Evolutionary conservation across 2,329 filamentous ascomycete species (phyloP), one percentile per base, ranked within the genome.

Genomic region (Colletotrichum endophyticum): DNA sequence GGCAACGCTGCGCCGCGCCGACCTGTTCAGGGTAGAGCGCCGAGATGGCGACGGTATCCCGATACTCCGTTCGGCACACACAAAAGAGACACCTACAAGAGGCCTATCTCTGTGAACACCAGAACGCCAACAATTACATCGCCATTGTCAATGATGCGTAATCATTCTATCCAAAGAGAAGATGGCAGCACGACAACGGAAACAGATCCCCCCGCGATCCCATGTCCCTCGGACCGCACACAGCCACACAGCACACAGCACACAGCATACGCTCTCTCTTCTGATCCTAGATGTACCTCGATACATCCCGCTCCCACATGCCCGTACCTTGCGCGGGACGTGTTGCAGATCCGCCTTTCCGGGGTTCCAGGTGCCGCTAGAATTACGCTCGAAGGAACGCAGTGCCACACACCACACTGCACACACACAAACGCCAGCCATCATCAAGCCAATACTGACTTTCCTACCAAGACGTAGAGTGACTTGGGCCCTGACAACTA

Each of bases 281-380:
- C 36, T 19, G 4, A 44, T 44, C 44, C 59, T 69, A 68, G 62
- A 75, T 75, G 68, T 66, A 15, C 53, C 22, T 15, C 72, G 34
- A 61, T 27, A 34, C 68, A 66, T 32, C 68, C 68, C 61, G 61
- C 68, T 66, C 69, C 59, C 67, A 72, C 67, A 75, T 72, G 70
- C 36, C 68, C 57, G 57, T 69, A 61, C 70, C 62, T 73, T 73
- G 73, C 57, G 66, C 70, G 73, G 64, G 44, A 74, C 44, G 32
- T 69, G 61, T 76, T 70, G 74, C 74, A 76, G 74, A 76, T 73
- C 73, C 70, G 63, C 44, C 72, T 61, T 76, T 53, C 73, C 73
- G 56, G 63, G 70, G 73, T 76, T 76, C 61, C 72, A 75, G 53
- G 61, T 73, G 70, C 70, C 73, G 70, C 74, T 70, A 70, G 74